Percentiles rank a stretch among this genome's conserved stretches.
Evolutionary conservation across 495 filamentous ascomycete species (phyloP).

Genomic region (Xylaria sp.): DNA sequence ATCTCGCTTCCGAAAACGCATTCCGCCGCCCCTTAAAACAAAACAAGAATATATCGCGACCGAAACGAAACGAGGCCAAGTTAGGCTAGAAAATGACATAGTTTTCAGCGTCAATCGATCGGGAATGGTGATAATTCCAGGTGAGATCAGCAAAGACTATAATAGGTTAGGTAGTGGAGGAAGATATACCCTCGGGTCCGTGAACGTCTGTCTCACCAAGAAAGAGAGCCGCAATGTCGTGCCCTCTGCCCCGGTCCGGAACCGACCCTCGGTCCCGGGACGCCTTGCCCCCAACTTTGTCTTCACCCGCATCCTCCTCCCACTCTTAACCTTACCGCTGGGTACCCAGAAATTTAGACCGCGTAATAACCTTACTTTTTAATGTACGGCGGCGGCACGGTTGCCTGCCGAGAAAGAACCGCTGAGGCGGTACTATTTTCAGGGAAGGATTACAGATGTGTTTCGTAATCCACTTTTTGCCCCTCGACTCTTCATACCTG

Average conservation of each 20-base stretch:
- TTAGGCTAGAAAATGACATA: neutral
- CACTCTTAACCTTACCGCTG: neutral
- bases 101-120: neutral
- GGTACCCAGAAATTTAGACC: neutral
- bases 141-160: conserved; percentile 12
- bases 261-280: conserved; percentile 24
- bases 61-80: neutral
- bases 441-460: conserved; percentile 17
- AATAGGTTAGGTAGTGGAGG: neutral
- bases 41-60: neutral
- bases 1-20: conserved; percentile 3
- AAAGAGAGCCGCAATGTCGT: neutral
- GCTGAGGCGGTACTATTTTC: conserved; percentile 11
- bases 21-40: conserved; percentile 11
- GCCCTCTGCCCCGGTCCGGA: conserved; percentile 4
- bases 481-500: neutral
- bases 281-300: conserved; percentile 12
- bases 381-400: neutral
- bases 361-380: neutral
- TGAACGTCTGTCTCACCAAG: conserved; percentile 16
- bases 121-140: neutral
- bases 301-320: neutral
- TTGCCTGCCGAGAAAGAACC: conserved; percentile 9
- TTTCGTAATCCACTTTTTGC: conserved; percentile 7
- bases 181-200: conserved; percentile 16